Evolutionary conservation across 495 filamentous ascomycete genomes (phyloP), one percentile per base, ranked within the genome.

Genomic region (Trichoderma erinaceum): DNA sequence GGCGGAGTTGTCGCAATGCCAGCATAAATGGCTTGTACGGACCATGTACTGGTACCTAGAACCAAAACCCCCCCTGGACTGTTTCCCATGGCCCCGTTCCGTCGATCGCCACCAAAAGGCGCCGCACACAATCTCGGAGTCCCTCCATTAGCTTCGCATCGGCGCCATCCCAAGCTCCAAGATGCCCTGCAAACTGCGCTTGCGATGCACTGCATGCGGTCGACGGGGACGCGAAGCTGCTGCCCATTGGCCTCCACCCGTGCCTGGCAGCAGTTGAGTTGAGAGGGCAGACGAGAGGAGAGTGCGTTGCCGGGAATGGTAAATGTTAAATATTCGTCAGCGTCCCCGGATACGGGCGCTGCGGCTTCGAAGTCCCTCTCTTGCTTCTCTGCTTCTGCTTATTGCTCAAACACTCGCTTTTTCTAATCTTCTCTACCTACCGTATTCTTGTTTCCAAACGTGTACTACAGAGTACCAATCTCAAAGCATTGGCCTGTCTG

Each of bases 171-270:
- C 16, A 50, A n/a, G 15, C 46, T 29, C 18, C 16, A 38, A 38
- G 35, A 38, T 38, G 35, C 35, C 35, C 35, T 38, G 35, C 35
- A 38, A 38, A 38, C 44, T 48, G 15, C n/a, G 44, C 44, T 48
- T 48, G 44, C 44, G n/a, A 48, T 48, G 44, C 56, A 32, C 23
- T 32, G 25, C 25, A 32, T 32, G 56, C 56, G 56, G 56, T n/a
- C 50, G 21, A 18, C 56, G 56, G 56, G 27, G 29, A 61, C 25
- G 56, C 56, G 29, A 29, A 29, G 56, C 35, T 61, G 56, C 56
- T 61, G 56, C 56, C 56, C 56, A 61, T 61, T 61, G 56, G 56
- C 56, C 56, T 61, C 56, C 23, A 32, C 56, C n/a, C 27, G 56
- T 61, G 56, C 56, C 56, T 61, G 56, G 56, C 56, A 61, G 52